Conservation (phyloP, 73 alveolate genomes). For the Paramecium pentaurelia region DNA sequence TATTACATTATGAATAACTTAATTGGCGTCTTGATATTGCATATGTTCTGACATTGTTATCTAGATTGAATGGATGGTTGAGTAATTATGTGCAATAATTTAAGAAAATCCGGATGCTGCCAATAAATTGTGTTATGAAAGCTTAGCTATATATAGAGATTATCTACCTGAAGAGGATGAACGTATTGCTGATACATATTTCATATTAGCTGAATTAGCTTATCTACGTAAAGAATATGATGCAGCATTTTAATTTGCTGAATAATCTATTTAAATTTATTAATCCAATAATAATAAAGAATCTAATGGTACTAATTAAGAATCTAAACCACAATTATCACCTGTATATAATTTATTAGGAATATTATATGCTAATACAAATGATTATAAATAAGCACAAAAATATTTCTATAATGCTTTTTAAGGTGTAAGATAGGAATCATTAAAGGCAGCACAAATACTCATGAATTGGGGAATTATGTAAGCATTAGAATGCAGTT, state of each 20-base stretch:
- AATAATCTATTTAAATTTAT: background rate
- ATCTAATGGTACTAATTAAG: background rate
- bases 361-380: background rate
- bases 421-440: background rate
- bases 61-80: background rate
- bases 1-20: background rate
- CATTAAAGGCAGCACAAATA: background rate
- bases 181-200: slow-evolving; percentile 8
- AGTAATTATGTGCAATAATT: background rate
- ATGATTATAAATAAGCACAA: background rate
- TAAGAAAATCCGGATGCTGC: slow-evolving; percentile 24
- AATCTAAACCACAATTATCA: background rate
- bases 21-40: slow-evolving; percentile 34
- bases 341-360: background rate
- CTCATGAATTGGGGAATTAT: background rate
- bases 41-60: background rate
- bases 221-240: background rate
- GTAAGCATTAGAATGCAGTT: background rate
- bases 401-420: background rate
- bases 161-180: background rate
- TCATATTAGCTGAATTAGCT: background rate
- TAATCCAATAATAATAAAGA: background rate
- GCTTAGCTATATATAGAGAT: background rate
- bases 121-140: slow-evolving; percentile 6
- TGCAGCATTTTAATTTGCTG: slow-evolving; percentile 36